Percentiles rank a stretch among this genome's conserved stretches.
phyloP scores from a whole-genome alignment of 2,329 filamentous ascomycete species.

The Daldinia sp. region DNA sequence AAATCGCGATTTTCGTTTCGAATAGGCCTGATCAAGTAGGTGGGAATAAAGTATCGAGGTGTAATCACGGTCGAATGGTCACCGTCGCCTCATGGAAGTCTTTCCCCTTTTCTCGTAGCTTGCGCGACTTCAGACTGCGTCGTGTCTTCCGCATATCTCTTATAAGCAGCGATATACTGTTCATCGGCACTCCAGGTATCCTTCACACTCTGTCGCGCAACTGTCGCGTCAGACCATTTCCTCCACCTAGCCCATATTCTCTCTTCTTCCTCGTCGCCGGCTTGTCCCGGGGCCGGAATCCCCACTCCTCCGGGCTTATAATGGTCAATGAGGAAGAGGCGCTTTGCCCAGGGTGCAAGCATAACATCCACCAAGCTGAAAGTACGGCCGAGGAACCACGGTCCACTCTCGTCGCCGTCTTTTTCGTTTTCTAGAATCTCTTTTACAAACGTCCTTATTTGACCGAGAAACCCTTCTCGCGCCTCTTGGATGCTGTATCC shows the following conservation, averaged over 20 bases:
- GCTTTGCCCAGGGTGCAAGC: slow-evolving; percentile 75
- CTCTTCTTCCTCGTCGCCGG: slow-evolving; percentile 60
- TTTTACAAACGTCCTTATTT: slow-evolving; percentile 66
- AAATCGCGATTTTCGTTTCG: background rate
- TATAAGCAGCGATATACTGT: slow-evolving; percentile 73
- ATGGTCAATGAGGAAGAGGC: slow-evolving; percentile 77
- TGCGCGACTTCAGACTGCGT: slow-evolving; percentile 69
- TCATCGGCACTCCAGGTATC: slow-evolving; percentile 74
- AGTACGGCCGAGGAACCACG: slow-evolving; percentile 71
- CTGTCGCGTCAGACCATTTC: slow-evolving; percentile 68
- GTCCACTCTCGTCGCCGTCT: slow-evolving; percentile 52
- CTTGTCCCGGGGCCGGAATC: slow-evolving; percentile 48
- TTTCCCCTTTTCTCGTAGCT: slow-evolving; percentile 68
- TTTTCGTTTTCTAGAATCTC: slow-evolving; percentile 58
- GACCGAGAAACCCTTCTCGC: slow-evolving; percentile 63
- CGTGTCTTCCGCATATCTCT: slow-evolving; percentile 70
- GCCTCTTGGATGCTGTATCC: slow-evolving; percentile 60
- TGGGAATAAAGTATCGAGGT: background rate
- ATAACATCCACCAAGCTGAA: slow-evolving; percentile 75
- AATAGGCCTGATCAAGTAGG: background rate
- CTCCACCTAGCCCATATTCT: slow-evolving; percentile 70
- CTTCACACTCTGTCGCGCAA: slow-evolving; percentile 67
- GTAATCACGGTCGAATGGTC: background rate
- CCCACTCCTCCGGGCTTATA: slow-evolving; percentile 69
- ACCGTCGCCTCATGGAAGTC: slow-evolving; percentile 61